These are phyloP conservation scores for Canavalia ensiformis DNA, from an alignment of 306 rosid genomes.

Conservation along the genomic window DNA sequence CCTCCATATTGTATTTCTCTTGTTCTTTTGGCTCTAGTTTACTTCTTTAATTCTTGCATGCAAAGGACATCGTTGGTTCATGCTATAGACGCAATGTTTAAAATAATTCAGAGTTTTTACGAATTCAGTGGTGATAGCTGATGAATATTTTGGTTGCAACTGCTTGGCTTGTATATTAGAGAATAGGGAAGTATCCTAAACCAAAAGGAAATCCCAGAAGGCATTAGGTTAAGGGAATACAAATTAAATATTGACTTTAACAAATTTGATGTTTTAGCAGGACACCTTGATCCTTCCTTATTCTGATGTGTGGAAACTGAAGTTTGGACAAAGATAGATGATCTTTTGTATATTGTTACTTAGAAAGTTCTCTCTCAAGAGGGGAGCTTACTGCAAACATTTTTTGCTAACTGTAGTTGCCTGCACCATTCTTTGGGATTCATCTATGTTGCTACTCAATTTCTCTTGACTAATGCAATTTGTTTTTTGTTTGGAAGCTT, in stretches of 20 bases:
- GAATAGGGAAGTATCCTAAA: slow-evolving; percentile 15
- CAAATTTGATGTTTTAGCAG: slow-evolving; percentile 19
- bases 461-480: slow-evolving; percentile 5
- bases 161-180: slow-evolving; percentile 25
- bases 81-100: slow-evolving; percentile 9
- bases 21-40: slow-evolving; percentile 8
- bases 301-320: slow-evolving; percentile 35
- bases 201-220: not conserved
- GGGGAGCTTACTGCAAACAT: slow-evolving; percentile 19
- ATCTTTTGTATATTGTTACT: slow-evolving; percentile 12
- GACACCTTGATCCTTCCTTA: slow-evolving; percentile 11
- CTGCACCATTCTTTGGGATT: slow-evolving; percentile 37
- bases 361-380: not conserved
- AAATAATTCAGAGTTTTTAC: not conserved
- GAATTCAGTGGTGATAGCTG: not conserved
- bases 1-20: slow-evolving; percentile 1
- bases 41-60: slow-evolving; percentile 1
- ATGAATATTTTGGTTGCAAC: slow-evolving; percentile 34
- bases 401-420: slow-evolving; percentile 30
- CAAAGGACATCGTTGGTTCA: not conserved
- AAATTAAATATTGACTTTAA: slow-evolving; percentile 28
- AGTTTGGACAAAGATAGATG: slow-evolving; percentile 29
- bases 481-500: slow-evolving; percentile 61
- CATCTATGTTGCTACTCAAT: slow-evolving; percentile 16
- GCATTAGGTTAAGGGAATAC: slow-evolving; percentile 24